A percentile compares a stretch with the other conserved stretches of the same genome.
Conservation (phyloP, 1,284 basidiomycete genomes). For the Pseudozyma sp. region DNA sequence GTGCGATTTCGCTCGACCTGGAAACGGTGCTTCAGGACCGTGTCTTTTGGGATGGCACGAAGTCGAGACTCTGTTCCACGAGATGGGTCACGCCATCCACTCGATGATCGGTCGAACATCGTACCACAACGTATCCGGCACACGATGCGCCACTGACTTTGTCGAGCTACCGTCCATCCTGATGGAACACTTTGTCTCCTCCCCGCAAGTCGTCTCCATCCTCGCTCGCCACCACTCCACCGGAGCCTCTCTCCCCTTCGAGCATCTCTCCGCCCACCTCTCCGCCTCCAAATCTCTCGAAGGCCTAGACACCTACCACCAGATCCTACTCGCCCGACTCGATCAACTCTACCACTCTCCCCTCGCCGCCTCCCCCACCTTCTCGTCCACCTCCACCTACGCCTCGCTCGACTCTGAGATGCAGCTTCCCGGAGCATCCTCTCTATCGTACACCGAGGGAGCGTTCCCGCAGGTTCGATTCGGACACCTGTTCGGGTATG, state of each 20-base stretch:
- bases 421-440: slow-evolving; percentile 28
- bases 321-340: slow-evolving; percentile 87
- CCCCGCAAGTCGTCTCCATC: slow-evolving; percentile 82
- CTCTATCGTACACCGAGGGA: slow-evolving; percentile 30
- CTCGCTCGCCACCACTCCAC: slow-evolving; percentile 76
- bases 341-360: slow-evolving; percentile 92
- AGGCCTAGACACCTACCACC: slow-evolving; percentile 82
- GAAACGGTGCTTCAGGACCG: slow-evolving; percentile 76
- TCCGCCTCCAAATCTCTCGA: slow-evolving; percentile 46
- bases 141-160: slow-evolving; percentile 98
- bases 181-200: slow-evolving; percentile 95
- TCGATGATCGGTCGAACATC: slow-evolving; percentile 99
- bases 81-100: slow-evolving; percentile 99
- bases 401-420: slow-evolving; percentile 38
- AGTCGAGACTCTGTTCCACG: slow-evolving; percentile 93
- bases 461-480: slow-evolving; percentile 86
- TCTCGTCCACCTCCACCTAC: slow-evolving; percentile 76
- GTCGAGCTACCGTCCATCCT: slow-evolving; percentile 97
- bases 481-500: slow-evolving; percentile 94
- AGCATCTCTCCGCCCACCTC: slow-evolving; percentile 71
- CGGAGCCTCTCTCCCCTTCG: slow-evolving; percentile 77
- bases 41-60: slow-evolving; percentile 91
- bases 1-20: slow-evolving; percentile 84
- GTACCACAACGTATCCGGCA: slow-evolving; percentile 97
- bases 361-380: slow-evolving; percentile 65